Evolutionary conservation across 768 basidiomycete species (phyloP).

Genomic region (Mycena capillaripes): DNA sequence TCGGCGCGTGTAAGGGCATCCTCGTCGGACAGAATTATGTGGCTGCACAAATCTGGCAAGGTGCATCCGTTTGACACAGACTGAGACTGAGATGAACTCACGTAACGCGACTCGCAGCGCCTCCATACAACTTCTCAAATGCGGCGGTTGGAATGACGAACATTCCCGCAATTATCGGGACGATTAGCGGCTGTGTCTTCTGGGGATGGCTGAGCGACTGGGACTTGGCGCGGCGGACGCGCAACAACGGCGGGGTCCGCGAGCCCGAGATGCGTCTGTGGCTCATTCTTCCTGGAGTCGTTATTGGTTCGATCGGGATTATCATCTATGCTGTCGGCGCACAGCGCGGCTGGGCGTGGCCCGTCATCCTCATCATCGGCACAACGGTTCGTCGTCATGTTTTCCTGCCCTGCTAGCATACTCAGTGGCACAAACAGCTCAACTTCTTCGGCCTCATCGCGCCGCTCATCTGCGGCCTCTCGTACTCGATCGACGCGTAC

Average conservation of each 20-base stretch:
- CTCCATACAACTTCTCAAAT: slow-evolving; percentile 23
- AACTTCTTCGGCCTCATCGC: slow-evolving; percentile 30
- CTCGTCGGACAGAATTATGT: slow-evolving; percentile 25
- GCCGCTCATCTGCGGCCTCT: slow-evolving; percentile 21
- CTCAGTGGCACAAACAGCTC: neutral
- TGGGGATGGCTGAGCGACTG: slow-evolving; percentile 29
- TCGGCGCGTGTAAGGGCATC: slow-evolving; percentile 29
- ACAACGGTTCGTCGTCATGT: neutral
- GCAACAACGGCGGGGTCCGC: slow-evolving; percentile 27
- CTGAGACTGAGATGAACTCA: neutral
- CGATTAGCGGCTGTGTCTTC: slow-evolving; percentile 8
- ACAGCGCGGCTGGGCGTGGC: slow-evolving; percentile 25
- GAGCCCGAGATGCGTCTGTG: slow-evolving; percentile 31
- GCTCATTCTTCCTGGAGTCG: slow-evolving; percentile 17
- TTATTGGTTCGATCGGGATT: slow-evolving; percentile 10
- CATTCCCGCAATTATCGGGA: slow-evolving; percentile 17
- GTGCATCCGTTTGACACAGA: neutral
- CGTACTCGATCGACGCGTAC: slow-evolving; percentile 28
- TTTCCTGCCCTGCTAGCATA: neutral
- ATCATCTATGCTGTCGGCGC: slow-evolving; percentile 28
- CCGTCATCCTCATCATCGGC: slow-evolving; percentile 20
- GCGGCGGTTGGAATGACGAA: slow-evolving; percentile 22
- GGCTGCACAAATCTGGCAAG: slow-evolving; percentile 21
- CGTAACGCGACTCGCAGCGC: neutral
- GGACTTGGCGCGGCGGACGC: slow-evolving; percentile 30